Percentiles rank a stretch among this genome's conserved stretches.
Evolutionary conservation across 2,329 filamentous ascomycete species (phyloP).

Genomic region (Aspergillus pseudoviridinutans): DNA sequence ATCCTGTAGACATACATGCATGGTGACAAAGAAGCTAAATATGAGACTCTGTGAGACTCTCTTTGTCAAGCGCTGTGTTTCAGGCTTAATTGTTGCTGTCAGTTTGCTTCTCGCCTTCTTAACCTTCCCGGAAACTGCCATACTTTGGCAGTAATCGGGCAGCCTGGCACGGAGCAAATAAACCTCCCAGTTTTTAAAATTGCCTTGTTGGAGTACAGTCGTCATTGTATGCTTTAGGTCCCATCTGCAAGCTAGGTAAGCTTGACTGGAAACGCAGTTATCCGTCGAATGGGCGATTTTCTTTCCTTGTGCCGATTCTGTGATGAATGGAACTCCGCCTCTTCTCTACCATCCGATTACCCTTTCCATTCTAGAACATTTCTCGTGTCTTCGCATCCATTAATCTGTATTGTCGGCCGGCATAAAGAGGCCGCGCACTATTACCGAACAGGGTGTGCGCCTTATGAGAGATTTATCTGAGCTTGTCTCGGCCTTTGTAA

Average conservation of each 20-base stretch:
- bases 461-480: slow-evolving; percentile 4
- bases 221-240: slow-evolving; percentile 13
- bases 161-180: slow-evolving; percentile 13
- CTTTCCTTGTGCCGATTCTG: slow-evolving; percentile 14
- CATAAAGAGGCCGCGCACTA: slow-evolving; percentile 11
- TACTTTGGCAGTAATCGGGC: slow-evolving; percentile 18
- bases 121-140: slow-evolving; percentile 6
- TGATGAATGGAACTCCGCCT: slow-evolving; percentile 10
- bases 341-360: slow-evolving; percentile 10
- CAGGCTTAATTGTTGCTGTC: slow-evolving; percentile 8
- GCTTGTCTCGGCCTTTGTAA: slow-evolving; percentile 7
- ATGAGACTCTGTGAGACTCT: slow-evolving; percentile 10
- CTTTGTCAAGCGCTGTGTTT: slow-evolving; percentile 18
- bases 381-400: slow-evolving; percentile 7
- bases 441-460: slow-evolving; percentile 10
- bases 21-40: slow-evolving; percentile 13
- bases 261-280: slow-evolving; percentile 20
- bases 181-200: slow-evolving; percentile 1
- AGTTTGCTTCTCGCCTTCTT: slow-evolving; percentile 1
- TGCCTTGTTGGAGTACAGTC: slow-evolving; percentile 9
- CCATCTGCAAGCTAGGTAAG: slow-evolving; percentile 21
- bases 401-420: slow-evolving; percentile 2
- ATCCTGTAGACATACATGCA: slow-evolving; percentile 8
- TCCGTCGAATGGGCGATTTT: slow-evolving; percentile 20
- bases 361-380: slow-evolving; percentile 16